Percentiles rank a stretch among this genome's conserved stretches.
These are phyloP conservation scores for Trichocladium antarcticum DNA, from an alignment of 495 filamentous ascomycete genomes.

Conservation along the genomic window DNA sequence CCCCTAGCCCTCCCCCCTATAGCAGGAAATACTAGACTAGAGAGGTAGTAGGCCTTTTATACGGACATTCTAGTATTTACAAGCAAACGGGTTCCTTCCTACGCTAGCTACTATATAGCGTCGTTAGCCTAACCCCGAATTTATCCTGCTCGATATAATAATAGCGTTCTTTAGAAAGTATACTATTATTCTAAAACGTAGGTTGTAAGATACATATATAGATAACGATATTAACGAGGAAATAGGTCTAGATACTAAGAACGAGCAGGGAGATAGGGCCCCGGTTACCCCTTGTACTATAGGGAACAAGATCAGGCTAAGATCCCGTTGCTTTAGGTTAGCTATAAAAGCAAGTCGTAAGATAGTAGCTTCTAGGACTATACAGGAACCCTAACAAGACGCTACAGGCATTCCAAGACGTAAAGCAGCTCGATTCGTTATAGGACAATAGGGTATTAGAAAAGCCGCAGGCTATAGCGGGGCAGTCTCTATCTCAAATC, in stretches of 20 bases:
- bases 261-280: neutral
- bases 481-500: neutral
- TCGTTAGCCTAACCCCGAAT: slow-evolving; percentile 9
- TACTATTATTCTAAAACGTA: slow-evolving; percentile 3
- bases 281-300: slow-evolving; percentile 1
- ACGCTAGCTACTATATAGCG: slow-evolving; percentile 3
- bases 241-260: neutral
- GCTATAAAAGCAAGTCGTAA: neutral
- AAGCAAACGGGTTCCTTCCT: slow-evolving; percentile 7
- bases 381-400: slow-evolving; percentile 3
- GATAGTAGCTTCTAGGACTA: neutral
- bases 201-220: neutral
- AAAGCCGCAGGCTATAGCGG: slow-evolving; percentile 1
- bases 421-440: slow-evolving; percentile 7
- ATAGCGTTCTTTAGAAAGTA: slow-evolving; percentile 9
- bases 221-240: too few relatives aligned
- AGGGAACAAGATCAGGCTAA: slow-evolving; percentile 7
- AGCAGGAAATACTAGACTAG: slow-evolving; percentile 8
- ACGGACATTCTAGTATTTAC: slow-evolving; percentile 8
- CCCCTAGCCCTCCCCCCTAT: neutral
- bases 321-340: neutral
- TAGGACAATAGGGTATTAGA: slow-evolving; percentile 4
- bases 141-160: slow-evolving; percentile 8
- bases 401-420: slow-evolving; percentile 4
- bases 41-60: slow-evolving; percentile 11